These are phyloP conservation scores for Berberis thunbergii DNA, from an alignment of 164 flowering plant genomes.

Conservation along the genomic window DNA sequence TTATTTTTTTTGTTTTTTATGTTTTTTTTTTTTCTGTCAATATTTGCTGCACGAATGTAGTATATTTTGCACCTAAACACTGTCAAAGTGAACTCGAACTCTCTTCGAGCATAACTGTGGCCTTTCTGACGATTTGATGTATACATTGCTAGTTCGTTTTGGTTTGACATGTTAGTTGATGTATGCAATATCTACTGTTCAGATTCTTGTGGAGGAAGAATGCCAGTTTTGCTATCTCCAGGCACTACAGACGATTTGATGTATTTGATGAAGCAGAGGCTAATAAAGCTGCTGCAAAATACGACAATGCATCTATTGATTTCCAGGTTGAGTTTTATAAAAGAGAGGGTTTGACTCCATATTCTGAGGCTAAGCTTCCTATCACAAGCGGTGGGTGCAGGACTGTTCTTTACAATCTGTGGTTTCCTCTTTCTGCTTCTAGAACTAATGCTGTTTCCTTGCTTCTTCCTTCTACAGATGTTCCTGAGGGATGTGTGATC, in stretches of 20 bases:
- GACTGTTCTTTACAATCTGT: not conserved
- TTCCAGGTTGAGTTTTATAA: conserved; percentile 71
- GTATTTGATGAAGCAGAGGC: conserved; percentile 95
- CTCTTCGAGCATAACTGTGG: no score
- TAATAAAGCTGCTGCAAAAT: conserved; percentile 86
- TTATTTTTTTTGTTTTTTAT: no score
- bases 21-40: no score
- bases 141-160: not conserved
- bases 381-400: conserved; percentile 75
- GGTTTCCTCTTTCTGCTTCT: not conserved
- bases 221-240: conserved; percentile 85
- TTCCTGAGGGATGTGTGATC: conserved; percentile 94
- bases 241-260: conserved; percentile 87
- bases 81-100: no score
- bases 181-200: not conserved
- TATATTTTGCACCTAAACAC: no score
- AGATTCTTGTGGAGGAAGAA: conserved; percentile 34
- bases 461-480: conserved; percentile 48
- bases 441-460: not conserved
- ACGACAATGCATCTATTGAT: conserved; percentile 82
- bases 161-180: not conserved
- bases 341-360: conserved; percentile 82
- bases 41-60: no score
- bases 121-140: not conserved
- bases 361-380: conserved; percentile 80